Evolutionary conservation across 495 filamentous ascomycete species (phyloP), one percentile per base, ranked within the genome.

Genomic region (Amorphotheca resinae): DNA sequence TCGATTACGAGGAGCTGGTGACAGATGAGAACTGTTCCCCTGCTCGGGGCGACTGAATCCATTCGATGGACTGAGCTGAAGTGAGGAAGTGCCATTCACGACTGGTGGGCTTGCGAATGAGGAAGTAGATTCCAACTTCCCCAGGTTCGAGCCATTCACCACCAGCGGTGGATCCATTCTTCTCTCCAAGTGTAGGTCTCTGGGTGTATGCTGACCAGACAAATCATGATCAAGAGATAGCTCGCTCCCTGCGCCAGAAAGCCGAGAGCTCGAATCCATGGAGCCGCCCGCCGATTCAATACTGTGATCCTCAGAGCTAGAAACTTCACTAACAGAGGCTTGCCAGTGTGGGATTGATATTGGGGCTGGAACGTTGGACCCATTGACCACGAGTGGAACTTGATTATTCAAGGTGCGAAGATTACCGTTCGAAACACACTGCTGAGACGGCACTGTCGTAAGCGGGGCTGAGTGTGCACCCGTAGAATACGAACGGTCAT

Each of bases 331-430:
- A 0, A 52, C 18, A 15, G 53, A 33, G 17, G 43, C 41, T 30
- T 46, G 49, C 47, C 53, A 50, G 17, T 43, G 34, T 20, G 49
- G 32, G 28, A 49, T 55, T 12, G 42, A 49, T 18, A 55, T 32
- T n/a, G 44, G 41, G 0, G 48, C 32, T n/a, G 49, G 37, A 34
- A 41, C 14, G 34, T 56, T 57, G 4, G 69, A 68, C 7, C 70
- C 69, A 53, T 72, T 72, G 5, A 67, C 70, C 9, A 74, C 63
- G 0, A 71, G 47, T 5, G 70, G 69, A 30, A 60, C 46, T 28
- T 52, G 48, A 22, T 37, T 45, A 18, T 48, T 49, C 4, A 57
- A 36, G 9, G 42, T 16, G 7, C 49, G 43, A 22, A 54, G 45
- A 31, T 49, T 51, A n/a, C 25, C 28, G n/a, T 28, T 45, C 5